Conservation (phyloP, 75 land plant species). For the Cunninghamia lanceolata region DNA sequence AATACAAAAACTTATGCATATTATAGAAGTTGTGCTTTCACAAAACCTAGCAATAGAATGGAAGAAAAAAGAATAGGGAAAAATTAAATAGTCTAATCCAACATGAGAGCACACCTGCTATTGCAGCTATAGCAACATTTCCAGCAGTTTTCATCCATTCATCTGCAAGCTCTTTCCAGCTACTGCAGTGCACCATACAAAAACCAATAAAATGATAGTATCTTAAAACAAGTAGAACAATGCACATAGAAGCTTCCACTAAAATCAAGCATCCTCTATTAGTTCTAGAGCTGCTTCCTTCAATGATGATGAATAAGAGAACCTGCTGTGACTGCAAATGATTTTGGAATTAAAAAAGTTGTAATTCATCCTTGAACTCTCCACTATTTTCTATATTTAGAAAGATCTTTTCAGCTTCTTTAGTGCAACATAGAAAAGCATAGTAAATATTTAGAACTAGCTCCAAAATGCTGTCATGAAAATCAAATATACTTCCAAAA, state of each 20-base stretch:
- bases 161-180: constrained; percentile 81
- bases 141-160: constrained; percentile 67
- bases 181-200: constrained; percentile 64
- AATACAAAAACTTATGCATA: not conserved
- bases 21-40: not conserved
- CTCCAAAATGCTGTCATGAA: too few species aligned
- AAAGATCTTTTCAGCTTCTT: not conserved
- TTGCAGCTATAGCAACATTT: constrained; percentile 44
- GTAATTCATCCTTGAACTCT: not conserved
- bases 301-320: not conserved
- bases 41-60: not conserved
- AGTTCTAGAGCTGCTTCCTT: not conserved
- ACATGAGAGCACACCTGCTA: constrained; percentile 33
- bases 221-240: not conserved
- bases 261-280: not conserved
- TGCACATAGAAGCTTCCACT: not conserved
- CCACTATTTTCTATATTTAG: not conserved
- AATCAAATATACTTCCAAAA: too few species aligned
- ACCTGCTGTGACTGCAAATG: too few species aligned
- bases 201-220: not conserved
- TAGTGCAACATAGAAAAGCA: not conserved
- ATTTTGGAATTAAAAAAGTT: not conserved
- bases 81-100: not conserved
- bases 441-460: too few species aligned
- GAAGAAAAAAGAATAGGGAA: not conserved